Conservation (phyloP, 208 protist species). For the Leishmania guyanensis region DNA sequence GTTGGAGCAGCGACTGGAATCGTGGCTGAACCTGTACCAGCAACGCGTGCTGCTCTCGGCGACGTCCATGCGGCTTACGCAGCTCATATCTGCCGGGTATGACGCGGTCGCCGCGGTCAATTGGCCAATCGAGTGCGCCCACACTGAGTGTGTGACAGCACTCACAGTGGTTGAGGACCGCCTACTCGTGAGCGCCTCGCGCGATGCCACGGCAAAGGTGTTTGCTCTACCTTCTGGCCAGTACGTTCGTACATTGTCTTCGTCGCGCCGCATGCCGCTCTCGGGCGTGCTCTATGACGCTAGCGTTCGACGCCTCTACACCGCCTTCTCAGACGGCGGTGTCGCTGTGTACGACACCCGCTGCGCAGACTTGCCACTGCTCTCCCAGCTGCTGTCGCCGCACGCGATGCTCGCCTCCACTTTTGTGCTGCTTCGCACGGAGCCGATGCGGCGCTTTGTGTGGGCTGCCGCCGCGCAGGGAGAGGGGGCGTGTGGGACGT, state of each 20-base stretch:
- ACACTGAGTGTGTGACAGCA: constrained; percentile 47
- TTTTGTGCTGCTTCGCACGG: constrained; percentile 20
- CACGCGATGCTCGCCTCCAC: constrained; percentile 31
- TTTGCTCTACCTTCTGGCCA: constrained; percentile 66
- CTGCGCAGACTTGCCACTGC: constrained; percentile 27
- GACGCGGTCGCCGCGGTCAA: constrained; percentile 23
- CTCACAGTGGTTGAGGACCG: constrained; percentile 62
- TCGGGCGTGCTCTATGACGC: constrained; percentile 53
- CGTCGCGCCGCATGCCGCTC: constrained; percentile 47
- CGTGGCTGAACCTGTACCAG: constrained; percentile 27
- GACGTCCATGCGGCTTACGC: constrained; percentile 11
- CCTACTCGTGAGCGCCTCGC: constrained; percentile 56
- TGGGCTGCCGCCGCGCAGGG: background rate
- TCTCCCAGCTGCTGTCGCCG: constrained; percentile 34
- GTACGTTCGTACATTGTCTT: constrained; percentile 36
- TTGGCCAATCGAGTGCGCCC: constrained; percentile 67
- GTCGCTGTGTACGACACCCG: constrained; percentile 50
- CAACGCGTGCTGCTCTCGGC: constrained; percentile 22
- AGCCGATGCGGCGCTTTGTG: constrained; percentile 42
- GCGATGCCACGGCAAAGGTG: constrained; percentile 67
- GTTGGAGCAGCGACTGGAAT: constrained; percentile 22
- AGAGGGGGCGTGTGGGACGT: background rate
- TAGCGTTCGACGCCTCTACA: constrained; percentile 33
- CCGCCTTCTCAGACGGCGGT: constrained; percentile 55
- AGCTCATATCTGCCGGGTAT: constrained; percentile 16